phyloP scores from a whole-genome alignment of 2,329 filamentous ascomycete species.

The Hirsutella rhossiliensis region DNA sequence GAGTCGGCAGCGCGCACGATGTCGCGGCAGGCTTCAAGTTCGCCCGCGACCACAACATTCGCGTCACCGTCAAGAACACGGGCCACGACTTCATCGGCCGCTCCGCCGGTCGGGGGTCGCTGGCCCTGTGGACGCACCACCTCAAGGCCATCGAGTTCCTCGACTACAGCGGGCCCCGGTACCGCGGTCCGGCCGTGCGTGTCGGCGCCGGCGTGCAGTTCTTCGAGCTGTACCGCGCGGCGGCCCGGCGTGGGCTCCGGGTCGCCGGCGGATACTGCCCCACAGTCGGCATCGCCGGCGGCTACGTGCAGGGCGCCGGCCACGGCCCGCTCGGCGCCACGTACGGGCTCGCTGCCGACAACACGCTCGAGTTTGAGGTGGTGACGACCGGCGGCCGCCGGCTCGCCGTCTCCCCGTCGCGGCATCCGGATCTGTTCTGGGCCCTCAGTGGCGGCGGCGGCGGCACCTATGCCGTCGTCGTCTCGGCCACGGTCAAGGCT shows the following conservation, averaged over 20 bases:
- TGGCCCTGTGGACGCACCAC: slow-evolving; percentile 26
- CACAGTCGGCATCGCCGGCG: slow-evolving; percentile 46
- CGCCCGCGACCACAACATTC: slow-evolving; percentile 22
- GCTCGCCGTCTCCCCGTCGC: slow-evolving; percentile 30
- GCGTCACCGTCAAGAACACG: slow-evolving; percentile 22
- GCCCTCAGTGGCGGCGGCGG: slow-evolving; percentile 47
- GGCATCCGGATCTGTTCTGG: slow-evolving; percentile 51
- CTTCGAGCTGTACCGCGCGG: slow-evolving; percentile 30
- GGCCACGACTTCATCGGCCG: slow-evolving; percentile 21
- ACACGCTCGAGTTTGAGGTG: slow-evolving; percentile 43
- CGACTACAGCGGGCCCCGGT: slow-evolving; percentile 27
- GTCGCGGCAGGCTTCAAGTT: slow-evolving; percentile 22
- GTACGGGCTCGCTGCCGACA: slow-evolving; percentile 49
- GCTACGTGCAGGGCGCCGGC: slow-evolving; percentile 49
- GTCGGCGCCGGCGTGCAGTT: slow-evolving; percentile 41
- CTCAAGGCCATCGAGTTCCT: slow-evolving; percentile 28
- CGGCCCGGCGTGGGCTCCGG: slow-evolving; percentile 29
- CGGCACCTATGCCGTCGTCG: slow-evolving; percentile 45
- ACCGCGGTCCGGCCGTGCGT: slow-evolving; percentile 38
- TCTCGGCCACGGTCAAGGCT: slow-evolving; percentile 40
- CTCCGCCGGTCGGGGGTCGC: slow-evolving; percentile 25
- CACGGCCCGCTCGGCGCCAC: slow-evolving; percentile 38
- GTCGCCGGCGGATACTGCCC: slow-evolving; percentile 42
- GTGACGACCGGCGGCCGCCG: slow-evolving; percentile 37
- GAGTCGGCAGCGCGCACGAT: slow-evolving; percentile 17